These are phyloP conservation scores for Blastobotrys serpentis DNA, from an alignment of 1,139 yeast species.

Conservation along the genomic window DNA sequence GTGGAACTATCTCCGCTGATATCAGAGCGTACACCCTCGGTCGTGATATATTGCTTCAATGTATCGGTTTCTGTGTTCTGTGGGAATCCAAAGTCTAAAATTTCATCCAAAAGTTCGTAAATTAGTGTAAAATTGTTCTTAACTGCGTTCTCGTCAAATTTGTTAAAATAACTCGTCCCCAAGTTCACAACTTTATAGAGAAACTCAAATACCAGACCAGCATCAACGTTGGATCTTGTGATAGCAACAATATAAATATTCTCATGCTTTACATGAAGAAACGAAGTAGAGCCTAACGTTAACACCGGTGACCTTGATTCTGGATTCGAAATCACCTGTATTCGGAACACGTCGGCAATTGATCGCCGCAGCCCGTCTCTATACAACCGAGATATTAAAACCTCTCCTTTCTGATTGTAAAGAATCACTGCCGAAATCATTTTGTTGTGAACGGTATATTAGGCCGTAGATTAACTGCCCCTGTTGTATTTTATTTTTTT, in stretches of 20 bases:
- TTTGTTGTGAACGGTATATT: neutral
- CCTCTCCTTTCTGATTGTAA: slow-evolving; percentile 79
- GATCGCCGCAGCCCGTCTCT: slow-evolving; percentile 67
- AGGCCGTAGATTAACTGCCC: neutral
- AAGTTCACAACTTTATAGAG: slow-evolving; percentile 58
- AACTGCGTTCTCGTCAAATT: slow-evolving; percentile 47
- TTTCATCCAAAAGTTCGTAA: slow-evolving; percentile 76
- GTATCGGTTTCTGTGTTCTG: slow-evolving; percentile 60
- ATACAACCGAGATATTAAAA: slow-evolving; percentile 73
- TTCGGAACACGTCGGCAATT: slow-evolving; percentile 85
- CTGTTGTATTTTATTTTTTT: neutral
- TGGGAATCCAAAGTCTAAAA: slow-evolving; percentile 81
- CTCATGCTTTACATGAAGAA: slow-evolving; percentile 71
- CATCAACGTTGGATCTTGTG: slow-evolving; percentile 84
- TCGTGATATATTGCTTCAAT: slow-evolving; percentile 43
- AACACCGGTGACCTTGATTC: slow-evolving; percentile 60
- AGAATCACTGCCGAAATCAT: slow-evolving; percentile 83
- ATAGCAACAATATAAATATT: slow-evolving; percentile 82
- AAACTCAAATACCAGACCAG: slow-evolving; percentile 76
- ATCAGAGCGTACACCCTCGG: slow-evolving; percentile 33
- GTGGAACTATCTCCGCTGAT: slow-evolving; percentile 29
- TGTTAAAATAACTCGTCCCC: slow-evolving; percentile 40
- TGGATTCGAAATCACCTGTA: slow-evolving; percentile 74
- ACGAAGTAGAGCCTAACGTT: slow-evolving; percentile 90
- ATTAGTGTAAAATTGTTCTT: slow-evolving; percentile 64